Percentiles rank a stretch among this genome's conserved stretches.
phyloP scores from a whole-genome alignment of 371 early-diverging fungal species.

The Umbelopsis sp. region DNA sequence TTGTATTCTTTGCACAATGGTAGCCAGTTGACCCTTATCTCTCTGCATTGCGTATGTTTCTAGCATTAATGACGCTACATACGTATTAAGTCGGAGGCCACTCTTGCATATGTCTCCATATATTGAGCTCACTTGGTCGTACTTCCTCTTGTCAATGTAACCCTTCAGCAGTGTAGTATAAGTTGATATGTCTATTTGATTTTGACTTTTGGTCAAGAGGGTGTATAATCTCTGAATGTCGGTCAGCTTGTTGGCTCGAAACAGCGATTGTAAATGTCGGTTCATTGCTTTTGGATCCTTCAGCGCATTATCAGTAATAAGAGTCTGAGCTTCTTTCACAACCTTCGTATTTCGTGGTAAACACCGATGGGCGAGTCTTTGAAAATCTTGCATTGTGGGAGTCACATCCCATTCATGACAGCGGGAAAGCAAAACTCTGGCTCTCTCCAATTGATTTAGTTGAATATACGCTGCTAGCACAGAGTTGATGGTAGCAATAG shows the following conservation, averaged over 20 bases:
- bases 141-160: slow-evolving; percentile 29
- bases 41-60: slow-evolving; percentile 35
- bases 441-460: slow-evolving; percentile 33
- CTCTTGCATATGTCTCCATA: slow-evolving; percentile 40
- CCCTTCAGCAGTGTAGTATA: slow-evolving; percentile 46
- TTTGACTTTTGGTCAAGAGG: slow-evolving; percentile 18
- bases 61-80: slow-evolving; percentile 38
- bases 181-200: slow-evolving; percentile 31
- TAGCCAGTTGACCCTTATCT: slow-evolving; percentile 35
- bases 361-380: slow-evolving; percentile 43
- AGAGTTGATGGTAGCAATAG: slow-evolving; percentile 41
- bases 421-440: slow-evolving; percentile 31
- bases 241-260: slow-evolving; percentile 25
- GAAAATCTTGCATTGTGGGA: slow-evolving; percentile 43
- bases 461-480: slow-evolving; percentile 47
- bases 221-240: slow-evolving; percentile 34
- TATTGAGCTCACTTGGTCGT: slow-evolving; percentile 30
- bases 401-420: slow-evolving; percentile 23
- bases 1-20: slow-evolving; percentile 32
- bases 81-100: slow-evolving; percentile 30
- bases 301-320: slow-evolving; percentile 33
- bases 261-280: slow-evolving; percentile 36
- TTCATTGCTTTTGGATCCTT: slow-evolving; percentile 31
- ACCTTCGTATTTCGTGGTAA: slow-evolving; percentile 33
- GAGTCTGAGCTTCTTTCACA: slow-evolving; percentile 28